These are phyloP conservation scores for Fusarium circinatum DNA, from an alignment of 2,329 filamentous ascomycete species.

Conservation along the genomic window DNA sequence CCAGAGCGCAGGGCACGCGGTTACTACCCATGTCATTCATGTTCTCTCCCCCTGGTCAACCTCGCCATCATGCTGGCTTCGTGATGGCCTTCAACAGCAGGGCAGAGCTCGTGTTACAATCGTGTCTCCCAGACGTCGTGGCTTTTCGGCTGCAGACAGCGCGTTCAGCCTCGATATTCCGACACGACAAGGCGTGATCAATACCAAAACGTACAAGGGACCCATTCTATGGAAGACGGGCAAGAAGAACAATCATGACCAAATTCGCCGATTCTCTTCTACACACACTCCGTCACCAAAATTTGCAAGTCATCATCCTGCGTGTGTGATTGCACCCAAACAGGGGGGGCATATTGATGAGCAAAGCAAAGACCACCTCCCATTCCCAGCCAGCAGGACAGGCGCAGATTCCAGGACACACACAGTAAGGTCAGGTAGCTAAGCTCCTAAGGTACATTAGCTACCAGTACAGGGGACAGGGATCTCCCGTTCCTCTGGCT, in stretches of 20 bases:
- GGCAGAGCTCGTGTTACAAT: constrained; percentile 31
- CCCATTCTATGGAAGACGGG: not conserved
- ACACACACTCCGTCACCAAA: constrained; percentile 43
- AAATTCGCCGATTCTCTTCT: not conserved
- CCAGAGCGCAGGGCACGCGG: constrained; percentile 36
- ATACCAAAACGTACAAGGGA: not conserved
- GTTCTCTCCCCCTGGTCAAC: constrained; percentile 35
- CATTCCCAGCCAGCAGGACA: constrained; percentile 12
- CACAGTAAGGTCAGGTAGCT: constrained; percentile 12
- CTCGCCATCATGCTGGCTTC: constrained; percentile 41
- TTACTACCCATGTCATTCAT: constrained; percentile 31
- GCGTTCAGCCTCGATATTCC: not conserved
- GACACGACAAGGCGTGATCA: not conserved
- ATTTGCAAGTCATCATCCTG: constrained; percentile 16
- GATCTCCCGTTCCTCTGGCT: constrained; percentile 34
- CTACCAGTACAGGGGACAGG: constrained; percentile 39
- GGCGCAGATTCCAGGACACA: constrained; percentile 34
- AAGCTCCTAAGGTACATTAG: not conserved
- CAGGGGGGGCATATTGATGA: constrained; percentile 40
- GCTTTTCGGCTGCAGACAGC: constrained; percentile 23
- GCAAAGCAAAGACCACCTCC: constrained; percentile 35
- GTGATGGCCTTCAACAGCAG: constrained; percentile 36
- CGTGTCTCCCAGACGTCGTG: constrained; percentile 18
- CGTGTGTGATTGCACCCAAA: constrained; percentile 35
- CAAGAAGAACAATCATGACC: not conserved